Base-by-base conservation (phyloP, 2,329 filamentous ascomycete species). In the Colletotrichum graminicola region DNA sequence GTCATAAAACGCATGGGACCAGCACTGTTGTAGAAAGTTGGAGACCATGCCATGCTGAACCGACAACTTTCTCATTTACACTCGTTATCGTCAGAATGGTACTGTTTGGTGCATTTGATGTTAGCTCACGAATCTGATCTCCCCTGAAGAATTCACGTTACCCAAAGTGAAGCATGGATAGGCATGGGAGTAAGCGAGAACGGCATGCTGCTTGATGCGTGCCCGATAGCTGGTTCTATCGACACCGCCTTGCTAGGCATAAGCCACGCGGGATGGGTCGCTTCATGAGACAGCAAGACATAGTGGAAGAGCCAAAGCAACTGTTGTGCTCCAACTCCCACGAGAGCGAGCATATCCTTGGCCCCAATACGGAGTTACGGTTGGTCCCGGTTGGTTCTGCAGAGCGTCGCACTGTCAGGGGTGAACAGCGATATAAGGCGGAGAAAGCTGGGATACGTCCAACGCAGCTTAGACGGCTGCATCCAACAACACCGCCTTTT, bases 201-300 rank as follows among this genome's bases (percentile, higher is more conserved):
- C 56, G 49, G 56, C 10, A 67, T n/a, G 23, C n/a, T 60, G 63
- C 51, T 41, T 62, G 41, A 12, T 23, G n/a, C 41, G 43, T 62
- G 21, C 49, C 41, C 56, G 43, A 39, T 26, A 67, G 56, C 49
- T 56, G 63, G 47, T 32, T 43, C 47, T 10, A 51, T 26, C 10
- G 11, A 32, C 21, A 51, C 56, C 21, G 52, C 52, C 52, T 67
- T 47, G 55, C 21, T n/a, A 16, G 36, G 45, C 47, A 29, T 45
- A 41, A 51, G 41, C 49, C 34, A 32, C 54, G 52, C 55, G 29
- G 55, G 32, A 47, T 32, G 23, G 26, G 56, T 71, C 56, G 67
- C 67, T 67, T 67, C 63, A 71, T 47, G 39, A 62, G 47, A 61
- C 67, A 36, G 47, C 45, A 34, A 56, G 63, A 62, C 43, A 51